Conservation (phyloP, 1,139 yeast species). For the Suhomyces chickasaworum region DNA sequence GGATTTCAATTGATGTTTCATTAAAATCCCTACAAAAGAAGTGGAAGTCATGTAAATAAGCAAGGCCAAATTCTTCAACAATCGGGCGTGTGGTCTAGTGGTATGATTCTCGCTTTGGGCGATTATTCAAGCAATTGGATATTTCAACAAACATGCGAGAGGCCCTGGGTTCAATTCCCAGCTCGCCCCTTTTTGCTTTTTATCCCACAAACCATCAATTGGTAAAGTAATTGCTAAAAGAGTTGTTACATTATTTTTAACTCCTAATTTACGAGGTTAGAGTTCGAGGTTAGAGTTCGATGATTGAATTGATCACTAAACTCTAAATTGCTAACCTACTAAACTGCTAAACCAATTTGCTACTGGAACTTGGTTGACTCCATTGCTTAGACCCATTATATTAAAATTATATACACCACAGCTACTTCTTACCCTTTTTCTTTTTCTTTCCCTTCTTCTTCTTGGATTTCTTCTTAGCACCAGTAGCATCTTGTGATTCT, state of each 20-base stretch:
- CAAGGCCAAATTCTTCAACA: no score
- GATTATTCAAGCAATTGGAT: slow-evolving; percentile 16
- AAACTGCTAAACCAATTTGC: no score
- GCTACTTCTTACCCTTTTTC: slow-evolving; percentile 14
- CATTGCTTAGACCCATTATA: not conserved
- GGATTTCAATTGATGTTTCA: no score
- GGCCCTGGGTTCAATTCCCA: slow-evolving; percentile 40
- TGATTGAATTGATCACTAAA: no score
- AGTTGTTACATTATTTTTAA: no score
- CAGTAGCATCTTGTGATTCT: slow-evolving; percentile 3
- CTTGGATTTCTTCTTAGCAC: slow-evolving; percentile 11
- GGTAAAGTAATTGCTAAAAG: no score
- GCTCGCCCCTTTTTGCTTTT: slow-evolving; percentile 29
- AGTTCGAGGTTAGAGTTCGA: no score
- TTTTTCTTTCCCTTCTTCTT: slow-evolving; percentile 14
- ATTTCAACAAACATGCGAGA: slow-evolving; percentile 28
- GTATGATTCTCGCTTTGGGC: slow-evolving; percentile 34
- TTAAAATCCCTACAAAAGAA: no score
- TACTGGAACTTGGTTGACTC: not conserved
- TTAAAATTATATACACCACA: not conserved
- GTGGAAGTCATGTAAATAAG: no score
- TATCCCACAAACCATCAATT: no score
- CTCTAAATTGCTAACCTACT: no score
- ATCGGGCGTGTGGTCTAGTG: slow-evolving; percentile 32
- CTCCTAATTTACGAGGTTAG: no score